A percentile compares a stretch with the other conserved stretches of the same genome.
Conservation (phyloP, 2,329 filamentous ascomycete genomes). For the Aspergillus candidus region DNA sequence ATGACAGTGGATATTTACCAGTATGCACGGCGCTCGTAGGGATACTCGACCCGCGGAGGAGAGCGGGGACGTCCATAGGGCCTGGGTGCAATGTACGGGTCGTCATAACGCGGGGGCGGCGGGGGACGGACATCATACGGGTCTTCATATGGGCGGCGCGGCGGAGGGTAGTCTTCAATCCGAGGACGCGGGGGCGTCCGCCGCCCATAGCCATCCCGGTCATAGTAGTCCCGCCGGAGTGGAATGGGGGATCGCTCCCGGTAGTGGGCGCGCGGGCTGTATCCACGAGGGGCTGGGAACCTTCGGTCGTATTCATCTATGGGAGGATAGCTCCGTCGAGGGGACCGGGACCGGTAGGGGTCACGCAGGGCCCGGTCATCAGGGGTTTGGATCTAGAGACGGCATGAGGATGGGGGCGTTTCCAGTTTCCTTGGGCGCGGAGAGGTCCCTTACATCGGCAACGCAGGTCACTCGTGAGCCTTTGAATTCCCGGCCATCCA, state of each 20-base stretch:
- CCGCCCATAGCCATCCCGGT: constrained; percentile 69
- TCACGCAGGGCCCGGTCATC: constrained; percentile 67
- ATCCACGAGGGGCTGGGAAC: constrained; percentile 69
- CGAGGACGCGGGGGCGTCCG: constrained; percentile 74
- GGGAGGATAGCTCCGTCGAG: constrained; percentile 60
- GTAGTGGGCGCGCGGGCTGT: constrained; percentile 79
- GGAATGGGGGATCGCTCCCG: constrained; percentile 76
- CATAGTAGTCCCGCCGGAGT: constrained; percentile 73
- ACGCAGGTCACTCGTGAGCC: constrained; percentile 77
- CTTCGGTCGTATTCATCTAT: constrained; percentile 79
- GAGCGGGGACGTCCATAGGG: constrained; percentile 47
- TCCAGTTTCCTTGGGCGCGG: constrained; percentile 13
- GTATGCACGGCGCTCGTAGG: constrained; percentile 41
- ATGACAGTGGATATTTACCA: constrained; percentile 32
- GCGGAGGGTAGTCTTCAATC: constrained; percentile 67
- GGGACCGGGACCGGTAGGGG: constrained; percentile 73
- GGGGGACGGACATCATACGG: constrained; percentile 51
- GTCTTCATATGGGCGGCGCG: constrained; percentile 54
- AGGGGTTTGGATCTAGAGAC: constrained; percentile 55
- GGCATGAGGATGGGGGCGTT: constrained; percentile 21
- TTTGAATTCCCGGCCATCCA: constrained; percentile 90
- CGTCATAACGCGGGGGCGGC: constrained; percentile 51
- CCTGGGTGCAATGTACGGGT: constrained; percentile 53
- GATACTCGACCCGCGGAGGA: constrained; percentile 37
- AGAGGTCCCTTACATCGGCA: constrained; percentile 63